Base-by-base conservation (phyloP, 1,284 basidiomycete species). In the Cryptococcus amylolentus region DNA sequence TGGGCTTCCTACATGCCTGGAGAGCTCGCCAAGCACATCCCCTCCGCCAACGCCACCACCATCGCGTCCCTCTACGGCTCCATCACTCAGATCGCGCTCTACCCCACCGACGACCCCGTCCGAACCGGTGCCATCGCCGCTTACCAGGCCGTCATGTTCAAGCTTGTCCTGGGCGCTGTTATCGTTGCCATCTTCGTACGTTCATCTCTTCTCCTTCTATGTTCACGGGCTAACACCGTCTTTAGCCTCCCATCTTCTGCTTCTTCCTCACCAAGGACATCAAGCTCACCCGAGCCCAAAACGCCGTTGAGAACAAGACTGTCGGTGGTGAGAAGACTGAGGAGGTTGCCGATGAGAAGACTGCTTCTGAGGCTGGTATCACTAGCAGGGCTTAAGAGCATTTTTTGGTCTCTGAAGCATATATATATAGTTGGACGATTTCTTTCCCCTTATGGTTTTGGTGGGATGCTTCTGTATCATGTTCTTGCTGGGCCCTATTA, bases 91-190 rank as follows among this genome's bases (percentile, higher is more conserved):
- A 82, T 81, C 37, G 76, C 79, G 16, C 56, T 71, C 35, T 80
- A 80, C 60, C 80, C 81, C 2, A 75, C 79, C 45, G 81, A 81
- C 31, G 77, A 83, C 60, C 83, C 84, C 7, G 78, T 84, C 42
- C 80, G 85, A 26, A 76, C 82, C 54, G 85, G 85, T 54, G 84
- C 83, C 35, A 84, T 86, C 55, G 58, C 54, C 10, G 76, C 77
- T 12, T 78, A 78, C 63, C 70, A 75, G 44, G 45, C 20, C n/a
- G 69, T 75, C 65, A 77, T 77, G 77, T 67, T 67, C 61, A 61
- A 63, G 13, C 65, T 75, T 13, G 71, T 75, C 27, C 52, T 72
- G 16, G 69, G 70, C 18, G 69, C 76, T 13, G 52, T 70, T 37
- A 61, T 71, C 40, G 69, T 78, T 39, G 76, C 76, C 42, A 64